A percentile compares a stretch with the other conserved stretches of the same genome.
Evolutionary conservation across 208 protist genomes (phyloP).

Genomic region (Crithidia expoeki): DNA sequence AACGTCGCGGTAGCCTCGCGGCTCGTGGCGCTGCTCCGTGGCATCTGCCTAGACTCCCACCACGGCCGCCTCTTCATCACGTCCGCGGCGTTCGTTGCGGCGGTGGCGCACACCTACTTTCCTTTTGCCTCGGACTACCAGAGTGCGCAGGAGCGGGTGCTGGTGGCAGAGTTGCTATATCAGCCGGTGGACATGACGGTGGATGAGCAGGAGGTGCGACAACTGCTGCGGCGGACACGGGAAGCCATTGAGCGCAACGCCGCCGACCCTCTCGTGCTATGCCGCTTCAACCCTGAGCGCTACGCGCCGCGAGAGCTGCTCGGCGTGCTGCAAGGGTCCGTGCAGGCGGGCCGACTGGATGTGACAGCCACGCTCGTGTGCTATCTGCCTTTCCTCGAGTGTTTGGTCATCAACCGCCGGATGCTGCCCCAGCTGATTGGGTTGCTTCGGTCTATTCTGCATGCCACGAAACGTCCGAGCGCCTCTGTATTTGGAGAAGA

Average conservation of each 20-base stretch:
- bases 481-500: too few relatives aligned
- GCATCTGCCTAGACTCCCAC: constrained; percentile 58
- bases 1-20: constrained; percentile 76
- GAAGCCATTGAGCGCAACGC: constrained; percentile 52
- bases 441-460: constrained; percentile 39
- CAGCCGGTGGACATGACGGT: constrained; percentile 40
- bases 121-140: constrained; percentile 43
- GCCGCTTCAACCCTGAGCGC: constrained; percentile 49
- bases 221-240: constrained; percentile 37
- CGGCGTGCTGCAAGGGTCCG: constrained; percentile 61
- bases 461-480: constrained; percentile 7
- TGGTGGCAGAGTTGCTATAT: constrained; percentile 72
- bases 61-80: constrained; percentile 47
- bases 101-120: constrained; percentile 60
- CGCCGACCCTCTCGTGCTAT: constrained; percentile 22
- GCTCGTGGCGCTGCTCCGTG: constrained; percentile 71
- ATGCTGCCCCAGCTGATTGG: constrained; percentile 59
- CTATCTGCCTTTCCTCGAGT: constrained; percentile 82
- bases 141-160: constrained; percentile 49
- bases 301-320: constrained; percentile 70
- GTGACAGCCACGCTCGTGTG: constrained; percentile 43
- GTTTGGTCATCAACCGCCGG: constrained; percentile 35
- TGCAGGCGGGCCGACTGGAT: constrained; percentile 60
- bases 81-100: constrained; percentile 55
- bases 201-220: constrained; percentile 33